Base-by-base conservation (phyloP, 306 rosid species). In the Trifolium pratense region DNA sequence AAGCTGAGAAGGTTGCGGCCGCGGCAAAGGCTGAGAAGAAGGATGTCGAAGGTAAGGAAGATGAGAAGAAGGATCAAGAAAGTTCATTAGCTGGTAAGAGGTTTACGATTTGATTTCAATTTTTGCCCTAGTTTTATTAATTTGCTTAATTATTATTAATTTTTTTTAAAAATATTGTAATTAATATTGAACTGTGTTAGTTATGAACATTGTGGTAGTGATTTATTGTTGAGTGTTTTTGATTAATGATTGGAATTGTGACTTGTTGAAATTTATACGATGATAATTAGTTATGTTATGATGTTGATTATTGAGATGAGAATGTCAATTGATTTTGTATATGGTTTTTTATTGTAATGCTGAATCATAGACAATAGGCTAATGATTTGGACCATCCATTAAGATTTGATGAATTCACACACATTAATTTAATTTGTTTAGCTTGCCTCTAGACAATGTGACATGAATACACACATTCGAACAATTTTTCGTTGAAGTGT, bases 1-100 rank as follows among this genome's bases (percentile, higher is more conserved):
- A 59, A 63, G 86, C 68, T 1, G 84, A 63, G 76, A 71, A 78
- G 12, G 13, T 11, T 71, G 63, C 17, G 79, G 51, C 2, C 56
- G 65, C 48, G 52, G 55, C 2, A 6, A 29, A 29, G 32, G 31
- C 25, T 23, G 83, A 63, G 75, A 71, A 78, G 71, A 66, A 66
- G 71, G 55, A 45, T 7, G 68, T 36, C 0, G 68, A 63, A 5
- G 9, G 9, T 8, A 63, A 63, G n/a, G 29, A 10, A 13, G 71
- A 14, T 2, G 73, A 26, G 5, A 26, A 46, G 42, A 23, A 67
- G 10, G 73, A 82, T 66, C 80, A 69, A 5, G 83, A 76, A 37
- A 77, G 37, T 20, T 63, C 81, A 21, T 26, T 46, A 55, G 79
- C 31, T 74, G 86, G 92, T 67, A 46, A 45, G 37, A 25, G 15